phyloP scores from a whole-genome alignment of 2,329 filamentous ascomycete species.

The Neonectria sp. region DNA sequence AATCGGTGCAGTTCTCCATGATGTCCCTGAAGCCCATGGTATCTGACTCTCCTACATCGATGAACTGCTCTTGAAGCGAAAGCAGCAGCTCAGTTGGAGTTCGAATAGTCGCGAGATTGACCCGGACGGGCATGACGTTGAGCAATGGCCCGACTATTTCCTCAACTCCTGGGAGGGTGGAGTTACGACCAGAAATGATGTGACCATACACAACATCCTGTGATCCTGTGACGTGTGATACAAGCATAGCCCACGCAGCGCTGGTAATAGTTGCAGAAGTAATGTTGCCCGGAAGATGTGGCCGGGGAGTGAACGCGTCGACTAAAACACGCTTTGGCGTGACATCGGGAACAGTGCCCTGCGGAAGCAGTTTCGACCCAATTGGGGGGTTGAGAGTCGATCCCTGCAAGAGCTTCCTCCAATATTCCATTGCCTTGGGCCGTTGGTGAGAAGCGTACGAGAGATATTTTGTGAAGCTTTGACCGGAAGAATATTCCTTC shows the following conservation, averaged over 20 bases:
- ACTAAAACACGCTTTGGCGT: not conserved
- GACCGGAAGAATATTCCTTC: slow-evolving; percentile 35
- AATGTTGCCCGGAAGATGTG: slow-evolving; percentile 2
- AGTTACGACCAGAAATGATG: slow-evolving; percentile 58
- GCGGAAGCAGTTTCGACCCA: slow-evolving; percentile 11
- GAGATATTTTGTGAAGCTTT: slow-evolving; percentile 43
- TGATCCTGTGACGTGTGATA: slow-evolving; percentile 52
- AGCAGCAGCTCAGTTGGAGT: slow-evolving; percentile 24
- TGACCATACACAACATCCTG: slow-evolving; percentile 59
- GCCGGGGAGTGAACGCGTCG: slow-evolving; percentile 7
- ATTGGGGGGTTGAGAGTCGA: slow-evolving; percentile 46
- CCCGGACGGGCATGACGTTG: slow-evolving; percentile 59
- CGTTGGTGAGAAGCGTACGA: slow-evolving; percentile 1
- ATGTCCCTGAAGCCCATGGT: slow-evolving; percentile 35
- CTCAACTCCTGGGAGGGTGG: slow-evolving; percentile 49
- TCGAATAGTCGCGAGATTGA: slow-evolving; percentile 43
- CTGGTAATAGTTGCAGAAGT: slow-evolving; percentile 55
- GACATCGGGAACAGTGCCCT: not conserved
- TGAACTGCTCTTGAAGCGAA: slow-evolving; percentile 32
- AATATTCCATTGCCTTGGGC: slow-evolving; percentile 52
- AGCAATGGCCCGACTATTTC: slow-evolving; percentile 58
- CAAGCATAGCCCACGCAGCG: slow-evolving; percentile 57
- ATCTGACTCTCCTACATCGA: slow-evolving; percentile 29
- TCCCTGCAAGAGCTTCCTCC: slow-evolving; percentile 58
- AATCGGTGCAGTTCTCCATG: slow-evolving; percentile 34